Evolutionary conservation across 2,329 filamentous ascomycete species (phyloP), one percentile per base, ranked within the genome.

Genomic region (Xylaria sp.): DNA sequence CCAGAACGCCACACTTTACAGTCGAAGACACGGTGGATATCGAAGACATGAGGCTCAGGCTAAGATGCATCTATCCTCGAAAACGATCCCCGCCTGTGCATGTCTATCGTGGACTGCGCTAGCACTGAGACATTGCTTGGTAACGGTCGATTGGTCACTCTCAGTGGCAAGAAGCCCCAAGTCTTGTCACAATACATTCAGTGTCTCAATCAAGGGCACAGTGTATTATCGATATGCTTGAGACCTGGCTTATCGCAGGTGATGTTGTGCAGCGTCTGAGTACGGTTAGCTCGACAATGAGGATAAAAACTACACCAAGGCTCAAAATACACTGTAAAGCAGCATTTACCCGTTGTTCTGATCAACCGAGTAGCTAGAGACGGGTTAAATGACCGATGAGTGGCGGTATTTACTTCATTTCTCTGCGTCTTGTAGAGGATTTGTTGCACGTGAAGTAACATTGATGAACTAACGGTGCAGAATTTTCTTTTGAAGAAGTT

Each of bases 41-140:
- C 15, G 48, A 49, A 60, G 61, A 42, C 53, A 63, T 38, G 62
- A 60, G 70, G 66, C 53, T 67, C 61, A 59, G 63, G 68, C 36
- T 59, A 33, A 48, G 31, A 56, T 62, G 15, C 26, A 48, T 17
- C 58, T 15, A 46, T 33, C 28, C 28, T 28, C 28, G 28, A 23
- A 23, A 23, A 23, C 23, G 23, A 28, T 28, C 20, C 10, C 31
- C 49, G 42, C 31, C n/a, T 31, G 23, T 26, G 33, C 20, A 17
- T 42, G 13, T 53, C 46, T 42, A 51, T 26, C 38, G 46, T 48
- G 40, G 57, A 13, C 57, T 57, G 38, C 33, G 38, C 60, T 59
- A 63, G 60, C 33, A 49, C 51, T 63, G 63, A 65, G 26, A 68
- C 66, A 59, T 31, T 64, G 33, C 54, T 60, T 61, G 42, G 33